Evolutionary conservation across 2,329 filamentous ascomycete genomes (phyloP), one percentile per base, ranked within the genome.

Genomic region (Fusarium sp.): DNA sequence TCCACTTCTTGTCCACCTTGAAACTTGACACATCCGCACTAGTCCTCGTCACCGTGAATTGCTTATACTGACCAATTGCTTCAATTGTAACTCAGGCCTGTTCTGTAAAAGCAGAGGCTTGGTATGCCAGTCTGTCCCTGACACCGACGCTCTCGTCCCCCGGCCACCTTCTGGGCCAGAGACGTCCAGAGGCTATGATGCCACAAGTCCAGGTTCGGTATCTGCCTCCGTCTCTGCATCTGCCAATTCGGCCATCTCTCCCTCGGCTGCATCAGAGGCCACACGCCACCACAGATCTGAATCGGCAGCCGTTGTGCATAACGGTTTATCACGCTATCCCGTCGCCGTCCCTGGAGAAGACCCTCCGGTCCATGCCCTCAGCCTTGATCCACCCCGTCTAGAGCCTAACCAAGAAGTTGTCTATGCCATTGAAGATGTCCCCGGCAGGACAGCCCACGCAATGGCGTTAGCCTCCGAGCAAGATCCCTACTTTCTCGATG

Each of bases 401-500:
- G 66, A 62, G 2, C 40, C 52, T 9, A 33, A 62, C 26, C 28
- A 50, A 35, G 49, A 62, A 40, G 64, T 68, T 20, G 65, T 74
- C 5, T 74, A 79, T 20, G 80, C 80, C 1, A 75, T 83, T 9
- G 82, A 84, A 59, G 81, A 83, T 59, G 78, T 78, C 15, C 70
- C 75, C 19, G 77, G 79, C 53, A 70, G 76, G 19, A 83, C 82
- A 3, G 80, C 82, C 14, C 82, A 84, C 67, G 81, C 76, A 14
- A 79, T 84, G 74, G 83, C 82, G 0, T 75, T 80, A 15, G 76
- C 81, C 3, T 79, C 77, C 11, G 82, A 84, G 70, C 83, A 84
- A 64, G 83, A 84, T 54, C 78, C 81, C 2, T 78, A 82, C 63
- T 76, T 84, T 10, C 75, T 84, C 6, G 79, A 81, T 37, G 82